Base-by-base conservation (phyloP, 2,329 filamentous ascomycete genomes). In the Nothopassalora personata region DNA sequence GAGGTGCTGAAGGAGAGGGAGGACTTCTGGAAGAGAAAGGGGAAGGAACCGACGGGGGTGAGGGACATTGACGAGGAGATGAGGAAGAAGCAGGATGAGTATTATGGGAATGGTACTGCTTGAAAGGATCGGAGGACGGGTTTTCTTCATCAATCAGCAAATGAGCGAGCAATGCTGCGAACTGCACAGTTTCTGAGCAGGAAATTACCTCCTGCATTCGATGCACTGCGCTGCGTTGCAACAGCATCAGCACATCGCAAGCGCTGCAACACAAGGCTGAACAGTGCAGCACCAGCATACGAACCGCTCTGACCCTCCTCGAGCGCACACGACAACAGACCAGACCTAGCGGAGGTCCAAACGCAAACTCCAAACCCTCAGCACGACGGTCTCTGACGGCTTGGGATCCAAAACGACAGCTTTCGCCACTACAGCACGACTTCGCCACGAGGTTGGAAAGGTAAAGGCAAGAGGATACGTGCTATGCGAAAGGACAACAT, bases 1-100 rank as follows among this genome's bases (percentile, higher is more conserved):
- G 85, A 91, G 64, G 78, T 97, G 31, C 77, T 97, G 64, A 78
- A 80, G 67, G 93, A 97, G 79, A 81, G 92, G 57, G 81, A 87
- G 66, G 80, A 77, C 31, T 87, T 91, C 68, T 96, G 91, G 90
- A 27, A n/a, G 45, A 80, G 77, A 31, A 72, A 51, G 19, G 36
- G 66, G 46, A 70, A 69, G 62, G 59, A 54, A 58, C 64, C 71
- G 0, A 66, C 55, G 33, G 68, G 63, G 39, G 64, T 63, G 48
- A 54, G 53, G 36, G 64, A 65, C 39, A 62, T 69, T 9, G 61
- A 59, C 30, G 68, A 64, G 28, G 66, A 70, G 63, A 60, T 67
- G 57, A 67, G 67, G 58, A 57, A 53, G 55, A 64, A 67, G 56
- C 70, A 73, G 62, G 70, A 72, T 46, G 66, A 71, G 58, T 75